Base-by-base conservation (phyloP, 495 filamentous ascomycete species). In the Penicillium arizonense region DNA sequence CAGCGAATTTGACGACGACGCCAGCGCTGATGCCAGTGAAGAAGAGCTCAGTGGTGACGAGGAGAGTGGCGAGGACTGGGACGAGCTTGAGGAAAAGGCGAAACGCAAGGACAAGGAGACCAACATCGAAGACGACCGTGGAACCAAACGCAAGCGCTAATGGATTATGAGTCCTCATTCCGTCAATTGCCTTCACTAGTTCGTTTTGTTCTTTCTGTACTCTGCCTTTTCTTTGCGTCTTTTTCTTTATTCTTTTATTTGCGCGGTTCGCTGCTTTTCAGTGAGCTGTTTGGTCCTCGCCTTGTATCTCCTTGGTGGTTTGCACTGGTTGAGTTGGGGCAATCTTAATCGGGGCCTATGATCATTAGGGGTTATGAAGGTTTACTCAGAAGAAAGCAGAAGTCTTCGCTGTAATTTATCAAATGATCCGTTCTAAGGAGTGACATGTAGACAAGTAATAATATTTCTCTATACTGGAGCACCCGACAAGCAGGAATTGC, bases 1-100 rank as follows among this genome's bases (percentile, higher is more conserved):
- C 35, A 90, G 85, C 20, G 92, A 96, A 16, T 97, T 91, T 65
- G 92, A 96, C 68, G 91, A 91, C 55, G 87, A 96, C 68, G 91
- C 90, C 2, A 89, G 86, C 35, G 90, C 83, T 2, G 88, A 90
- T 35, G 87, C 79, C 11, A 86, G 82, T 57, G 83, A 90, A 50
- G 87, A 56, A 50, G 88, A 83, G 16, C 85, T 88, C 55, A 88
- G 83, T 45, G 85, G 81, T 18, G 88, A 91, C 3, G 90, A 91
- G 32, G 88, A 89, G 43, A 88, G 86, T 56, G 91, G 89, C 37
- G 90, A 96, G 67, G 89, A 93, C 55, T 96, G 90, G 91, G 91
- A 96, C 65, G 90, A 93, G 67, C 63, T 96, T 55, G 91, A 96
- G 75, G 82, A 84, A 72, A 95, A 96, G 74, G 91, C 91, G 10